Base-by-base conservation (phyloP, 2,329 filamentous ascomycete genomes). In the Chaetomium sp. region DNA sequence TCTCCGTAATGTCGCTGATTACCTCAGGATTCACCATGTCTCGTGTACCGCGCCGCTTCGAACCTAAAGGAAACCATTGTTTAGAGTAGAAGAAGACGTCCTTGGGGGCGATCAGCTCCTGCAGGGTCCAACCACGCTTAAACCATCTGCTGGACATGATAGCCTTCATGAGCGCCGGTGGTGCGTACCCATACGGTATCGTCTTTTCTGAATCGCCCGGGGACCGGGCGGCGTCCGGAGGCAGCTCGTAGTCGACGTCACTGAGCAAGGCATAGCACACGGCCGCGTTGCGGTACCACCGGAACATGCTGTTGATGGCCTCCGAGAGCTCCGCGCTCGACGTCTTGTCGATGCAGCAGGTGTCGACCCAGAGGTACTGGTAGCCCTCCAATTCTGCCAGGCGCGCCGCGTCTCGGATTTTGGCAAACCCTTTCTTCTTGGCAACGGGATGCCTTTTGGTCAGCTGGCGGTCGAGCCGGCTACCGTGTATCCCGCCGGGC, bases 311-410 rank as follows among this genome's bases (percentile, higher is more conserved):
- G 33, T 56, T 56, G 35, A 56, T 56, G 36, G 50, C 47, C 27
- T 53, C 55, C 3, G 55, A 49, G 5, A 57, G 52, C 35, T 57
- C 52, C 14, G 52, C 43, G 44, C 52, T 54, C 47, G 42, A 48
- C 3, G 37, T 34, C 34, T 57, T 57, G 44, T 57, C 55, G 52
- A 57, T 54, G 43, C 55, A 57, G 27, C 52, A 54, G 0, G 55
- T 54, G 34, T 57, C 55, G 12, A 54, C 34, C 55, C 52, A 57
- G 5, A 44, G 34, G 40, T 54, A 57, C 6, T 33, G 8, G 52
- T 37, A 48, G 0, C 34, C 33, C 6, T 54, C 41, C 0, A 5
- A 19, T 6, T 8, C 34, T 2, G 55, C 55, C 1, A 54, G 47
- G 5, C 4, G 14, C 11, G 46, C 46, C 5, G 50, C 27, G 2